Base-by-base conservation (phyloP, 768 basidiomycete genomes). In the Austroboletus eburneus region DNA sequence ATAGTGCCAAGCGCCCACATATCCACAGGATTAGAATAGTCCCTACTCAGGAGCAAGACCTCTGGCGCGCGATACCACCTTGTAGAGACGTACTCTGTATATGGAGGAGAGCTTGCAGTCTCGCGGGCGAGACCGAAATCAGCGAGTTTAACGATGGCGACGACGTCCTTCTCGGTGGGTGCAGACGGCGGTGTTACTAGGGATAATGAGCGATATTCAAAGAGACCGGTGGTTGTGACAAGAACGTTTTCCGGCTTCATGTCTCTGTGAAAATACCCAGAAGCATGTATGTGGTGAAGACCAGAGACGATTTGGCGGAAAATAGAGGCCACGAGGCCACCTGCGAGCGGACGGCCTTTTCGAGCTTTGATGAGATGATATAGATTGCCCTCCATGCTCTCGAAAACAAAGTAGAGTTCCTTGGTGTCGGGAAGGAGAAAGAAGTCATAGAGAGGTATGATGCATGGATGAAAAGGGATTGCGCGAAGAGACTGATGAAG, bases 1-100 rank as follows among this genome's bases (percentile, higher is more conserved):
- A 99, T 99, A 7, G 96, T 95, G 14, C 96, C 96, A 44, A 99
- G 72, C 3, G 96, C 96, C 96, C 96, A 99, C 89, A 98, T 92
- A 60, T 99, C 96, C 21, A 99, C 95, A 4, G 96, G 93, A 59
- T 88, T 89, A 9, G 91, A 94, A 62, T 99, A 99, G 65, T 97
- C 88, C 46, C 83, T 79, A 58, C 90, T 91, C 50, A 91, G 76
- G 33, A 99, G 77, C 24, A 99, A 75, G 16, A 99, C 93, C 66
- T 99, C 96, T 14, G 96, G 96, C 0, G 96, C 96, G 48, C 96
- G 89, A 68, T 99, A 99, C 96, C 96, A 99, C 33, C 96, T 78
- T n/a, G 96, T 99, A 18, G 93, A 89, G 32, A 99, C 96, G 62
- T 99, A 98, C 71, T 98, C 96, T 22, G 96, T 98, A 64, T 97